Base-by-base conservation (phyloP, 192 early-diverging fungal genomes). In the Coemansia sp. region DNA sequence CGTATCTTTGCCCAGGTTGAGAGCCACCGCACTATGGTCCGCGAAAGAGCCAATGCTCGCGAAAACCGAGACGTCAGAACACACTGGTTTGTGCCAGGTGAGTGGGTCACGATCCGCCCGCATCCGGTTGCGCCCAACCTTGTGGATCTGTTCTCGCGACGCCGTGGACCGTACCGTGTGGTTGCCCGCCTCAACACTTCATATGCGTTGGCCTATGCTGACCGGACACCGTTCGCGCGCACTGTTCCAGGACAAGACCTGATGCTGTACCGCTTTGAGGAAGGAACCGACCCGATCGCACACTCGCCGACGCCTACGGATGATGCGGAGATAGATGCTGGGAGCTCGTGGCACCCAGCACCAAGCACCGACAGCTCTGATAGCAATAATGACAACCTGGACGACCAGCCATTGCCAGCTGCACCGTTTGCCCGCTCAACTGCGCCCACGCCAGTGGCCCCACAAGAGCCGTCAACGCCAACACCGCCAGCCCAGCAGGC, bases 151-250 rank as follows among this genome's bases (percentile, higher is more conserved):
- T 46, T 56, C n/a, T 21, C 20, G 1, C 31, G 51, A 18, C 25
- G 56, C 2, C 17, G 24, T 3, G 68, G 68, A 10, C 68, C 68
- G 11, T 64, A 46, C 44, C 14, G 17, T 1, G 68, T 70, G 42
- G 42, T 47, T 1, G 42, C 40, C 0, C 25, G 58, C 25, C 34
- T 51, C 47, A 37, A 21, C 48, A 28, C 60, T 3, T 36, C 47
- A 9, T 61, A 61, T 18, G 18, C 15, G 1, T 48, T 61, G 20
- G 48, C 9, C 9, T 12, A 61, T 12, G 18, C 15, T 2, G 42
- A 59, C 42, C 14, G 44, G 2, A 21, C 18, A 1, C 58, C 25
- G 11, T 21, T 59, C 2, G 9, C 44, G 9, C 28, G 15, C 1
- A 42, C 58, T 0, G 42, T 48, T 9, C 58, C 25, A 3, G 58